Conservation (phyloP, 1,284 basidiomycete genomes). For the Ceratobasidium papillatum region DNA sequence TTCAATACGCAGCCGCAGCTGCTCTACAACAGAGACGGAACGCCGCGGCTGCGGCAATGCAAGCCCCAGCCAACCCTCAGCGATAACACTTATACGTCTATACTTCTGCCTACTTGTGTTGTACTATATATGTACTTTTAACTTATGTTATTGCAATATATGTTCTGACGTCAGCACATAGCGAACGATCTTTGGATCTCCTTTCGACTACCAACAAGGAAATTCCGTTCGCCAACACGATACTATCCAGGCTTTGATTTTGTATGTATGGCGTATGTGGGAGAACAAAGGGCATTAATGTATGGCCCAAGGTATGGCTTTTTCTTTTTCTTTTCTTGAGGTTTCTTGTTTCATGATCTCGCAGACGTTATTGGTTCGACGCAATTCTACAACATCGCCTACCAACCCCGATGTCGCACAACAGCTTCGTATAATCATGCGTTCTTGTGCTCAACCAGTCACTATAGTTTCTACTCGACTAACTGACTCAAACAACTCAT, state of each 20-base stretch:
- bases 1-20: constrained; percentile 1
- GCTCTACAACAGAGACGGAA: constrained; percentile 6
- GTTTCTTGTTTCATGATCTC: background rate
- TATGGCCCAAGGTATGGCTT: background rate
- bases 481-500: constrained; percentile 43
- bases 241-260: background rate
- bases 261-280: constrained; percentile 2
- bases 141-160: constrained; percentile 8
- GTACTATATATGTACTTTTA: constrained; percentile 6
- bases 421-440: constrained; percentile 29
- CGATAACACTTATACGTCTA: background rate
- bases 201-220: background rate
- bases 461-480: constrained; percentile 27
- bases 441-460: constrained; percentile 39
- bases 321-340: background rate
- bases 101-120: background rate
- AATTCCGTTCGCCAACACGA: background rate
- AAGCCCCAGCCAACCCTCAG: constrained; percentile 30
- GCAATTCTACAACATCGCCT: background rate
- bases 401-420: background rate
- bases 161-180: constrained; percentile 5
- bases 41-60: constrained; percentile 21
- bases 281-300: background rate
- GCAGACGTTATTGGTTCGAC: background rate
- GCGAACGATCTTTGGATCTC: background rate